These are phyloP conservation scores for Aquilaria sinensis DNA, from an alignment of 345 rosid species.

Conservation along the genomic window DNA sequence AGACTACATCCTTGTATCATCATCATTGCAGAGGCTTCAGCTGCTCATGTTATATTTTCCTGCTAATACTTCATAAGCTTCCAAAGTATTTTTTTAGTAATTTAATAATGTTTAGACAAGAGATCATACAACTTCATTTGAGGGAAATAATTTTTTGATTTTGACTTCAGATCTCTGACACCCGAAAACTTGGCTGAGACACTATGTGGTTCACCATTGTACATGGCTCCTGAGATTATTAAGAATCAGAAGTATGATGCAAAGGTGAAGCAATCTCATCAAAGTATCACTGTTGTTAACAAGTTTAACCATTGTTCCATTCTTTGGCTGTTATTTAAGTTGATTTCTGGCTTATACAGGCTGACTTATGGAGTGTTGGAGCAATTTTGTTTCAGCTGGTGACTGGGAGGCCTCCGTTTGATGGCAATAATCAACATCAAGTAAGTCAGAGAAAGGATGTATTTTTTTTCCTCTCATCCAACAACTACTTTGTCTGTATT, in stretches of 20 bases:
- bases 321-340: constrained; percentile 1
- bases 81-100: too few species aligned
- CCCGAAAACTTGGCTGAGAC: constrained; percentile 66
- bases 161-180: constrained; percentile 50
- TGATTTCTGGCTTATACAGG: constrained; percentile 35
- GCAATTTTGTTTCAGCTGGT: constrained; percentile 78
- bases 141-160: neutral
- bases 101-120: too few species aligned
- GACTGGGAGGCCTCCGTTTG: constrained; percentile 77
- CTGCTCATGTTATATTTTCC: too few species aligned
- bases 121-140: too few species aligned
- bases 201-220: constrained; percentile 77
- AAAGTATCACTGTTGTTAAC: neutral
- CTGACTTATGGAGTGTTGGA: constrained; percentile 93
- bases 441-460: constrained; percentile 20
- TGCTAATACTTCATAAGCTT: too few species aligned
- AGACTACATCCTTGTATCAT: too few species aligned
- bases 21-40: too few species aligned
- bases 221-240: constrained; percentile 92
- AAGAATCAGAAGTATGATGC: constrained; percentile 75
- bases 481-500: constrained; percentile 9
- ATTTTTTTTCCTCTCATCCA: neutral
- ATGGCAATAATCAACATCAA: constrained; percentile 66
- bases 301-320: neutral
- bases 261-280: constrained; percentile 44